These are phyloP conservation scores for Oenanthe javanica DNA, from an alignment of 140 eudicot genomes.

Conservation along the genomic window DNA sequence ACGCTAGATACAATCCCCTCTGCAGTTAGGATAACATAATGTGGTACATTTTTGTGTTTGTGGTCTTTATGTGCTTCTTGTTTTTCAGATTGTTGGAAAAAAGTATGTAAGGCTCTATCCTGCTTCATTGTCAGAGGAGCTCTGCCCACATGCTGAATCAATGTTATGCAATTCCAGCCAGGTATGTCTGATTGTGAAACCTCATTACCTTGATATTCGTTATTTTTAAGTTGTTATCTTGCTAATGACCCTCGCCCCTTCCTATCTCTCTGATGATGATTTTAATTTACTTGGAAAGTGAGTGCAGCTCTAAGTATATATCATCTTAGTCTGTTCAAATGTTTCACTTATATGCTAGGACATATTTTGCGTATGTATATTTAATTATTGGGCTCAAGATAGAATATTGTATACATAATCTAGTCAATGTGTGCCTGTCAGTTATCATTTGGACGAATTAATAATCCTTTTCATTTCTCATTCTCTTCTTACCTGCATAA, in stretches of 20 bases:
- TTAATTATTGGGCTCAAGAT: not conserved
- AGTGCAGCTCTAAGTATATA: not conserved
- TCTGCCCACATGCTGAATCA: constrained; percentile 80
- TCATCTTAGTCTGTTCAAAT: not conserved
- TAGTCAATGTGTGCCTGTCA: not conserved
- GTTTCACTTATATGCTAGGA: not conserved
- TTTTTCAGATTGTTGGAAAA: constrained; percentile 85
- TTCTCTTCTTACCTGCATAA: not conserved
- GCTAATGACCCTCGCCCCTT: not conserved
- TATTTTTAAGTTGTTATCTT: not conserved
- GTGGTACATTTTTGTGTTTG: not conserved
- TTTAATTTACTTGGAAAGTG: not conserved
- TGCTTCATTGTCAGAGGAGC: constrained; percentile 78
- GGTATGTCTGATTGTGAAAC: constrained; percentile 30
- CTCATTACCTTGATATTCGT: constrained; percentile 6
- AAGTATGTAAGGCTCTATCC: constrained; percentile 88
- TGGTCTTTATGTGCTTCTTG: not conserved
- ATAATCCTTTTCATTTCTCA: not conserved
- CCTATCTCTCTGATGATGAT: not conserved
- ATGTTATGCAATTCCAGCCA: constrained; percentile 94
- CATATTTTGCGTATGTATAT: not conserved
- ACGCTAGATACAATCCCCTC: not conserved
- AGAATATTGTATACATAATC: not conserved
- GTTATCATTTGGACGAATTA: not conserved
- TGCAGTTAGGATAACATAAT: not conserved